Conservation (phyloP, 108 stramenopile genomes). For the Cylindrotheca closterium region DNA sequence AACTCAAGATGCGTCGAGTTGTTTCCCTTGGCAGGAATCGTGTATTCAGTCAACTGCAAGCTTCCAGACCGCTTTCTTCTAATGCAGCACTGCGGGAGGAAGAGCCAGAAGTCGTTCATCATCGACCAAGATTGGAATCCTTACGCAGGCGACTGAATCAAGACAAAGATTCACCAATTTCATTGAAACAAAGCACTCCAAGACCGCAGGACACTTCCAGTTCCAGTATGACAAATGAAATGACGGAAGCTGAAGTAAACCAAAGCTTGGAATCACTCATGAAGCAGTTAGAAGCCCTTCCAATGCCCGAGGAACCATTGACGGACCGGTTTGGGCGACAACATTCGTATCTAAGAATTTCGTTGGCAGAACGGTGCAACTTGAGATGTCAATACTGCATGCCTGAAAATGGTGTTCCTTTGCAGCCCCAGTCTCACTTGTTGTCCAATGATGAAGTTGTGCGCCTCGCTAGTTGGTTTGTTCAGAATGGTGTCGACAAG, state of each 20-base stretch:
- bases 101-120: neutral
- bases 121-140: slow-evolving; percentile 30
- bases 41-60: too few species aligned
- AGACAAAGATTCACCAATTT: neutral
- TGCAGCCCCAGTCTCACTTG: slow-evolving; percentile 65
- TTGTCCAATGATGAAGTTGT: slow-evolving; percentile 84
- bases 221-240: neutral
- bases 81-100: slow-evolving; percentile 19
- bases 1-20: too few species aligned
- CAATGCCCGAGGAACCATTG: slow-evolving; percentile 38
- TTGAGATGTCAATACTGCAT: slow-evolving; percentile 98
- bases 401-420: slow-evolving; percentile 94
- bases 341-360: slow-evolving; percentile 95
- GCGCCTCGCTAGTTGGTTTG: slow-evolving; percentile 77
- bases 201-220: neutral
- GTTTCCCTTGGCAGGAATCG: too few species aligned
- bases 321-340: slow-evolving; percentile 85
- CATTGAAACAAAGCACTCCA: neutral
- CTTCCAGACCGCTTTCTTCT: slow-evolving; percentile 9
- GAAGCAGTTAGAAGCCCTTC: slow-evolving; percentile 16
- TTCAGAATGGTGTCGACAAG: slow-evolving; percentile 77
- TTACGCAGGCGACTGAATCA: slow-evolving; percentile 25
- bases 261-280: slow-evolving; percentile 12
- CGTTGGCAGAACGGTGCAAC: slow-evolving; percentile 96
- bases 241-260: neutral